These are phyloP conservation scores for Aureobasidium sp. DNA, from an alignment of 2,329 filamentous ascomycete genomes.

Conservation along the genomic window DNA sequence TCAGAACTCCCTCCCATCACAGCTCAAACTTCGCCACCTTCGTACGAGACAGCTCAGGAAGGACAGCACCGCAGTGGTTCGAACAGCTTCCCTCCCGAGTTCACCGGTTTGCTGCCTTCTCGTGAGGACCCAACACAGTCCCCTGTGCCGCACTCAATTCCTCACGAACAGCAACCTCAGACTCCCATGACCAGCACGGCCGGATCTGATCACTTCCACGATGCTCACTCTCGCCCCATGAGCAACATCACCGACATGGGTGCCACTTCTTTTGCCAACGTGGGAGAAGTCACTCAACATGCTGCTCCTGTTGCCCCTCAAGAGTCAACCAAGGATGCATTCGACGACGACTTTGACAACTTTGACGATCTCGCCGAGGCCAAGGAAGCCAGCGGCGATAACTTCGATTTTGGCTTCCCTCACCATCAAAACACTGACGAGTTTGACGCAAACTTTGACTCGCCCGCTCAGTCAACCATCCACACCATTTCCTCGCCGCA, in stretches of 20 bases:
- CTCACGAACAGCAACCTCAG: slow-evolving; percentile 29
- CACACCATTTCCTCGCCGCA: slow-evolving; percentile 35
- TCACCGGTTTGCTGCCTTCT: slow-evolving; percentile 49
- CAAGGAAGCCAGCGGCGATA: slow-evolving; percentile 53
- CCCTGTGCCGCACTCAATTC: slow-evolving; percentile 37
- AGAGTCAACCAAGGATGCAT: slow-evolving; percentile 44
- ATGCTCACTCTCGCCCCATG: slow-evolving; percentile 25
- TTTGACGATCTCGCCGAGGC: slow-evolving; percentile 80
- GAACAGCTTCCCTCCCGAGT: slow-evolving; percentile 46
- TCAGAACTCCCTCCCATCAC: slow-evolving; percentile 44
- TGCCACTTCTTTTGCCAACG: not conserved
- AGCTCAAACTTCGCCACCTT: slow-evolving; percentile 53
- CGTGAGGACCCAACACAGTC: slow-evolving; percentile 46
- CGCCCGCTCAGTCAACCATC: slow-evolving; percentile 44
- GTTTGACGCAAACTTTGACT: slow-evolving; percentile 78
- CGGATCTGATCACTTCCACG: slow-evolving; percentile 24
- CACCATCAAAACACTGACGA: slow-evolving; percentile 51
- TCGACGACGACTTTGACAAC: slow-evolving; percentile 69
- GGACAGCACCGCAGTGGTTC: slow-evolving; percentile 23
- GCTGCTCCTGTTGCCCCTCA: slow-evolving; percentile 25
- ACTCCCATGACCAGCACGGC: slow-evolving; percentile 15
- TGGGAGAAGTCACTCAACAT: not conserved
- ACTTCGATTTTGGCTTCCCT: slow-evolving; percentile 59
- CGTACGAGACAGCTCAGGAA: slow-evolving; percentile 42
- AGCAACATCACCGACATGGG: slow-evolving; percentile 22